phyloP scores from a whole-genome alignment of 768 basidiomycete species.

The Dioszegia hungarica region DNA sequence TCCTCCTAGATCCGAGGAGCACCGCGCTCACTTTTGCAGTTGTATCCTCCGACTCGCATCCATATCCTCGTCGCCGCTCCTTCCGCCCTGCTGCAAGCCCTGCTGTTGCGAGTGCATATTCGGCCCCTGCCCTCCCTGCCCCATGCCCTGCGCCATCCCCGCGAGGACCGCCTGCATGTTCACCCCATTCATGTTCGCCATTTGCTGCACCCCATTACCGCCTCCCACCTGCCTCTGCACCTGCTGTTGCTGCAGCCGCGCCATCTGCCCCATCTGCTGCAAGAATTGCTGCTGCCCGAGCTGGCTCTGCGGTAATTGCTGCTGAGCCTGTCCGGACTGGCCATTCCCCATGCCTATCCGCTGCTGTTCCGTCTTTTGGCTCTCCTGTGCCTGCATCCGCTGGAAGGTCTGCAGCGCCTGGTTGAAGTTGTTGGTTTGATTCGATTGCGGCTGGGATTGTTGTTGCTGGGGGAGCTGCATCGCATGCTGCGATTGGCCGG shows the following conservation, averaged over 20 bases:
- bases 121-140: background rate
- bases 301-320: too few species aligned
- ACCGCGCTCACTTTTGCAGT: conserved; percentile 22
- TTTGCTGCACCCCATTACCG: background rate
- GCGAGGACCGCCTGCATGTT: conserved; percentile 12
- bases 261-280: too few species aligned
- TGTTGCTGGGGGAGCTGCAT: background rate
- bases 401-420: too few species aligned
- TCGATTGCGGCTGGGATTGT: background rate
- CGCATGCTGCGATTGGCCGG: background rate
- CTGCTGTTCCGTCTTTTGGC: too few species aligned
- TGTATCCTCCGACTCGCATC: conserved; percentile 21
- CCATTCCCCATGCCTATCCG: too few species aligned
- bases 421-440: too few species aligned
- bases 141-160: conserved; percentile 4
- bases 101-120: conserved; percentile 23
- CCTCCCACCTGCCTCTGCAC: too few species aligned
- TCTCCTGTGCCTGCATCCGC: conserved; percentile 3
- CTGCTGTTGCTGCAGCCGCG: too few species aligned
- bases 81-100: conserved; percentile 3
- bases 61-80: background rate
- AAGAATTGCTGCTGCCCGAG: too few species aligned
- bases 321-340: too few species aligned
- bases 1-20: background rate
- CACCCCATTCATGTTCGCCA: conserved; percentile 5